Conservation (phyloP, 306 rosid species). For the Geum urbanum region DNA sequence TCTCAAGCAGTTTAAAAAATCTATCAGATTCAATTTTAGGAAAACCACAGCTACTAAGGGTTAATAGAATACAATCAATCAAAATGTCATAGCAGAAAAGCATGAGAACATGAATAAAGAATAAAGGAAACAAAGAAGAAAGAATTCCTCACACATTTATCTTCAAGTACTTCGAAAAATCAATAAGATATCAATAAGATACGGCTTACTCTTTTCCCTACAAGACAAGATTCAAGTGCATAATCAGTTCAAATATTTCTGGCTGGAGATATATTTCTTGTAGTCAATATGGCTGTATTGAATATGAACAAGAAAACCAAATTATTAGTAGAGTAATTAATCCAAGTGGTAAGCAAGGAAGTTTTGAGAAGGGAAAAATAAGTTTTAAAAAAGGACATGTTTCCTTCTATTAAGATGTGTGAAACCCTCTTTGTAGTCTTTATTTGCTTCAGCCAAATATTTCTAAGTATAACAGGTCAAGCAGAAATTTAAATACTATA, state of each 20-base stretch:
- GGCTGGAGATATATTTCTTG: background rate
- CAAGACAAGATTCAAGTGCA: conserved; percentile 22
- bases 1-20: no score
- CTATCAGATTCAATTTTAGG: background rate
- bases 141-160: conserved; percentile 62
- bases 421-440: background rate
- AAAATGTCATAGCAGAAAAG: background rate
- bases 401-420: background rate
- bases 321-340: no score
- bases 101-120: background rate
- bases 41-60: background rate
- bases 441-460: background rate
- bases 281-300: background rate
- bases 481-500: background rate
- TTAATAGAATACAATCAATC: background rate
- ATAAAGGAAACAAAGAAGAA: background rate
- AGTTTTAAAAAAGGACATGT: background rate
- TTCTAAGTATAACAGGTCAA: background rate
- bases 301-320: background rate
- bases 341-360: no score
- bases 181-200: conserved; percentile 88
- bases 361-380: background rate
- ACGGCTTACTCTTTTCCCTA: conserved; percentile 65
- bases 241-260: conserved; percentile 1
- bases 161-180: conserved; percentile 62